Evolutionary conservation across 2,329 filamentous ascomycete genomes (phyloP), one percentile per base, ranked within the genome.

Genomic region (Aspergillus sp.): DNA sequence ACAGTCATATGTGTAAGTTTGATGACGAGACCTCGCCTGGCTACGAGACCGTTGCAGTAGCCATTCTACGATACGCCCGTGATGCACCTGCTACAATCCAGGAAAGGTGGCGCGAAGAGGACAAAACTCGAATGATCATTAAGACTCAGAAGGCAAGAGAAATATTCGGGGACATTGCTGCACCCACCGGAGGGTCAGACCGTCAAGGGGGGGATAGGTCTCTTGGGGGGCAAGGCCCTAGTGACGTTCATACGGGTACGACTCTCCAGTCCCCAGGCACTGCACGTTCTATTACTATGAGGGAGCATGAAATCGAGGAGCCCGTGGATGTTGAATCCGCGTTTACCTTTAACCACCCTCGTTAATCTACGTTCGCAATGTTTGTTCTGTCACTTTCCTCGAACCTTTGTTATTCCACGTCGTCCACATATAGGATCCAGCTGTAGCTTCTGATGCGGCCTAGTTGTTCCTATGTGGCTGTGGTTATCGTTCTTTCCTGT

Each of bases 1-100:
- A 90, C 68, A 85, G 84, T 1, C 79, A 81, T 44, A 90, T 91
- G 85, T 89, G 87, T 77, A 90, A 90, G 67, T 91, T 90, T 59
- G 81, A 85, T 21, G 82, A 82, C 61, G 79, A 81, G 49, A 83
- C 79, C 60, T 82, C 89, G 0, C 87, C 89, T 0, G 90, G 90
- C 0, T 93, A 87, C 67, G 78, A 81, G 50, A 74, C 78, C 4
- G 76, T 83, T 9, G 77, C 77, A 3, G 81, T 82, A 57, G 79
- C 78, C 3, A 71, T 82, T 33, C 60, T 74, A 35, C 72, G 77
- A 50, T 81, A 81, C 65, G 69, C 79, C 19, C 70, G 74, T 1
- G 82, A 84, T 49, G 84, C 86, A 0, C 83, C 83, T 1, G 69
- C 75, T 2, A 76, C 83, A 7, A 84, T 89, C 47, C 66, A 73